phyloP scores from a whole-genome alignment of 768 basidiomycete species.

The Tulasnella sp. region DNA sequence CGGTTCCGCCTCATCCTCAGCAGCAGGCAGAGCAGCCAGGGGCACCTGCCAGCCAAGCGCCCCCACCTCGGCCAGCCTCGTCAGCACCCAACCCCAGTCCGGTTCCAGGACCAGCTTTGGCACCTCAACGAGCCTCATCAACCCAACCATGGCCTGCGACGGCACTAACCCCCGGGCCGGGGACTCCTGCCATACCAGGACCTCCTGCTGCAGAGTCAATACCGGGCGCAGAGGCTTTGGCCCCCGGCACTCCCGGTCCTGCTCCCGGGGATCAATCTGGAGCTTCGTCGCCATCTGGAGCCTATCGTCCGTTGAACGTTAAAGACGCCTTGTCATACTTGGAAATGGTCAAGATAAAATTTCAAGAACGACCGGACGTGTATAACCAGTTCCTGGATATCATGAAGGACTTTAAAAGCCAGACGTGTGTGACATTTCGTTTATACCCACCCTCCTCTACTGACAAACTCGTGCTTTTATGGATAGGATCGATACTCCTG shows the following conservation, averaged over 20 bases:
- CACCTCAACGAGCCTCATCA: conserved; percentile 27
- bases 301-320: conserved; percentile 34
- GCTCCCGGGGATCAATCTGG: conserved; percentile 22
- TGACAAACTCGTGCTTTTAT: neutral
- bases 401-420: conserved; percentile 97
- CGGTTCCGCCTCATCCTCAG: conserved; percentile 27
- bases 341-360: conserved; percentile 44
- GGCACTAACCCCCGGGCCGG: conserved; percentile 31
- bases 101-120: neutral
- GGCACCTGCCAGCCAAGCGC: neutral
- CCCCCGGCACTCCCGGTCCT: conserved; percentile 32
- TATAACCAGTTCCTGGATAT: conserved; percentile 41
- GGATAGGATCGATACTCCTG: conserved; percentile 92
- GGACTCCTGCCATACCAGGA: conserved; percentile 8
- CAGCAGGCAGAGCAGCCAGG: conserved; percentile 10
- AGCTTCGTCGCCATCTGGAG: conserved; percentile 32
- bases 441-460: neutral
- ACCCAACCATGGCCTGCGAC: conserved; percentile 33
- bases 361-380: conserved; percentile 39
- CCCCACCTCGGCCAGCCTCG: conserved; percentile 1
- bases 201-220: neutral
- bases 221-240: neutral
- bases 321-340: conserved; percentile 43
- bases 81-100: conserved; percentile 20
- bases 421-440: conserved; percentile 60